These are phyloP conservation scores for Podosphaera fusca DNA, from an alignment of 2,329 filamentous ascomycete genomes.

Conservation along the genomic window DNA sequence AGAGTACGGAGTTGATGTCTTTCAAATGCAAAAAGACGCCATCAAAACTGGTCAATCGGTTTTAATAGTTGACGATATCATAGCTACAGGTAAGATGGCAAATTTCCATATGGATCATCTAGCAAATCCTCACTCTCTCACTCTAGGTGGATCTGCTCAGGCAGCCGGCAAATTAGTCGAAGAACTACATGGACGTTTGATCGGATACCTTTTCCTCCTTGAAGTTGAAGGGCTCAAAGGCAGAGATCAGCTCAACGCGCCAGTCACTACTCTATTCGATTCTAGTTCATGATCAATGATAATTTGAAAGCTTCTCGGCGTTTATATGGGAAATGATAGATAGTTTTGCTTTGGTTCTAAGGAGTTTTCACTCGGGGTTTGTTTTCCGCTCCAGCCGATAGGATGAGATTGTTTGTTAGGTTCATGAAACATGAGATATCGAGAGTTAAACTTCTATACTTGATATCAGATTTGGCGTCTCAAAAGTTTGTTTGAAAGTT, in stretches of 20 bases:
- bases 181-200: constrained; percentile 62
- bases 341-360: background rate
- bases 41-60: constrained; percentile 75
- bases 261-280: constrained; percentile 59
- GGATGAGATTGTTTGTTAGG: background rate
- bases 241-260: constrained; percentile 65
- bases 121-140: constrained; percentile 3
- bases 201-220: constrained; percentile 87
- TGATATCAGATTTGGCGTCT: background rate
- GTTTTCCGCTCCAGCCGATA: background rate
- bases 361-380: background rate
- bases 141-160: constrained; percentile 63
- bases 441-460: background rate
- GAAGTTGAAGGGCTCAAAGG: constrained; percentile 88
- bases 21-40: constrained; percentile 81
- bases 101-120: background rate
- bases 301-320: constrained; percentile 7
- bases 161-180: constrained; percentile 72
- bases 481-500: background rate
- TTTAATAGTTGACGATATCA: constrained; percentile 89
- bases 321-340: constrained; percentile 3
- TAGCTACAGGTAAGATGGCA: constrained; percentile 60
- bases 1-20: constrained; percentile 87
- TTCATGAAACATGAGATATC: background rate
- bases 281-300: constrained; percentile 23